Conservation (phyloP, 1,284 basidiomycete genomes). For the Cystobasidium pallidum region DNA sequence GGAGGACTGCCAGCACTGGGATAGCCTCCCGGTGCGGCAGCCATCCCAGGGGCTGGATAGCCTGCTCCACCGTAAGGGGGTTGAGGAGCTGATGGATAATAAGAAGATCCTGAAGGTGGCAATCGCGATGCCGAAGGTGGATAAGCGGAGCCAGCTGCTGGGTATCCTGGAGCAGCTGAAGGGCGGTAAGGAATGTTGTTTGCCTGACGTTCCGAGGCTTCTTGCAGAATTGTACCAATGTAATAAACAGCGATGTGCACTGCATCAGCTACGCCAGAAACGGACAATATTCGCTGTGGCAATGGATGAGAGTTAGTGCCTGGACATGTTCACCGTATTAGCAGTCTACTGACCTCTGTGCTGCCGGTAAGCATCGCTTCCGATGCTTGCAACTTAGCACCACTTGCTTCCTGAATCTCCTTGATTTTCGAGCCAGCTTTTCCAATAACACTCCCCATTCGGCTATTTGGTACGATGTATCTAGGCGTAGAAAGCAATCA, state of each 20-base stretch:
- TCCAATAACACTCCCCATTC: constrained; percentile 99
- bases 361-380: constrained; percentile 98
- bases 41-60: not conserved
- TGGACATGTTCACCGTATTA: not conserved
- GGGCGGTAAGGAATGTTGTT: constrained; percentile 57
- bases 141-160: constrained; percentile 6
- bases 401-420: constrained; percentile 98
- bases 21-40: constrained; percentile 2
- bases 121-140: constrained; percentile 4
- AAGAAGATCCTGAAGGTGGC: constrained; percentile 13
- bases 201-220: constrained; percentile 55
- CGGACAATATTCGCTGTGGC: constrained; percentile 83
- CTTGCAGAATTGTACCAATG: constrained; percentile 58
- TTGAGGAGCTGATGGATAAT: constrained; percentile 10
- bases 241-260: constrained; percentile 99
- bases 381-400: constrained; percentile 91
- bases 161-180: constrained; percentile 29
- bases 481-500: constrained; percentile 30
- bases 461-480: constrained; percentile 98
- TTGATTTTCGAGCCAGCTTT: constrained; percentile 98
- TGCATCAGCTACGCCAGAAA: constrained; percentile 98
- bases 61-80: constrained; percentile 13
- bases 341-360: constrained; percentile 69
- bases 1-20: constrained; percentile 8
- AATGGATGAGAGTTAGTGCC: not conserved